Evolutionary conservation across 176 grass and related monocot species (phyloP), one percentile per base, ranked within the genome.

Genomic region (Olyra latifolia): DNA sequence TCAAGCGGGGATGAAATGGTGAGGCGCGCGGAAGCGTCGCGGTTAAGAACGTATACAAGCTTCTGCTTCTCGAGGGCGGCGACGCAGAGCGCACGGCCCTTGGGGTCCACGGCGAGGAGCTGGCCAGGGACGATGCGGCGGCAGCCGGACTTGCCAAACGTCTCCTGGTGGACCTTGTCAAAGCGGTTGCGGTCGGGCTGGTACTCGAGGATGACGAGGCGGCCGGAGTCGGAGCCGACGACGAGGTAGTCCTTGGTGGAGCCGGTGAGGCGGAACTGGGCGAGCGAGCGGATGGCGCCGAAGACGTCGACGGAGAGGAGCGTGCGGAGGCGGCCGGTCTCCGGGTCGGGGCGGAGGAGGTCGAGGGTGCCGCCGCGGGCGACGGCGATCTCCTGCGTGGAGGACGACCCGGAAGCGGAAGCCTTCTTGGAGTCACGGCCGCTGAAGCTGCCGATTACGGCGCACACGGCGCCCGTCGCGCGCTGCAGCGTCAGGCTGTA

Each of bases 51-150:
- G 87, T 99, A 95, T 22, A 99, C 90, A 16, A 95, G 90, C 86
- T 99, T 99, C 84, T 99, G 93, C 90, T 99, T 99, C 86, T 99
- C 96, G 65, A 89, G 83, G 40, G 96, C 96, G 7, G 88, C 96
- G 44, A 95, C 75, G 90, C 94, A 95, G 27, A 95, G 87, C 15
- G 96, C 96, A 14, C 93, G 92, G 24, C 96, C 96, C 84, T 99
- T 99, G 61, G 96, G 96, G 76, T 99, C 96, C 2, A 95, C 93
- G 7, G 96, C 89, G 20, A 93, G 81, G 56, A 91, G 94, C 90
- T 93, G 93, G n/a, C 93, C 96, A 0, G 92, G 96, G 32, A 99
- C 93, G 63, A 99, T 95, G 74, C 96, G 83, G 63, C 96, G 86
- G 88, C 96, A 95, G 3, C 96, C 92, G 3, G 92, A 99, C 78